A percentile compares a stretch with the other conserved stretches of the same genome.
Conservation (phyloP, 2,329 filamentous ascomycete species). For the Aureobasidium sp. region DNA sequence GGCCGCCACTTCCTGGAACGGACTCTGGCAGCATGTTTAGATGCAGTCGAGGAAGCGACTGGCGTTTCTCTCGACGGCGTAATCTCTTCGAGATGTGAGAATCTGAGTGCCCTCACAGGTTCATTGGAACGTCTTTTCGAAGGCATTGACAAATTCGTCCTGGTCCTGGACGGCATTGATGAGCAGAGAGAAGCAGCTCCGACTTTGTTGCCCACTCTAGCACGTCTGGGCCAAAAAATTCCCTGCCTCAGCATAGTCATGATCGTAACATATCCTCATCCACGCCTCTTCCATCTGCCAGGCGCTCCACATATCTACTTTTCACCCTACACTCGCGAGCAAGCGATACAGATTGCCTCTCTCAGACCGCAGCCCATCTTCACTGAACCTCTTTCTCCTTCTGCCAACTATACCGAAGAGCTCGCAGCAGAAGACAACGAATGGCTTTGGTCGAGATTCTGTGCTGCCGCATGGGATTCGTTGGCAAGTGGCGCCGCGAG, state of each 20-base stretch:
- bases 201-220: conserved; percentile 73
- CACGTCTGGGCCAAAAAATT: conserved; percentile 73
- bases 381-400: conserved; percentile 25
- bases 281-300: conserved; percentile 61
- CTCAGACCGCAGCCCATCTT: conserved; percentile 45
- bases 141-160: conserved; percentile 56
- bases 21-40: conserved; percentile 49
- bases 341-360: conserved; percentile 73
- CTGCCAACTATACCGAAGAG: conserved; percentile 44
- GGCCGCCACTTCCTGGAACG: conserved; percentile 70
- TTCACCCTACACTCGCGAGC: conserved; percentile 71
- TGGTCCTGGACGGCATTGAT: conserved; percentile 86
- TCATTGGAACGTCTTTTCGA: conserved; percentile 61
- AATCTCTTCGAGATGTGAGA: conserved; percentile 61
- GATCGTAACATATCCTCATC: conserved; percentile 64
- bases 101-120: conserved; percentile 66
- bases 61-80: neutral
- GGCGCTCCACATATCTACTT: conserved; percentile 75
- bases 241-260: conserved; percentile 70
- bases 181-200: conserved; percentile 70
- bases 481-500: conserved; percentile 73
- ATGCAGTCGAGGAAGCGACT: conserved; percentile 25
- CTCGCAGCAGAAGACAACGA: conserved; percentile 51
- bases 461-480: conserved; percentile 78
- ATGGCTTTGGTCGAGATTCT: conserved; percentile 75